Evolutionary conservation across 2,329 filamentous ascomycete species (phyloP), one percentile per base, ranked within the genome.

Genomic region (Fusarium sp.): DNA sequence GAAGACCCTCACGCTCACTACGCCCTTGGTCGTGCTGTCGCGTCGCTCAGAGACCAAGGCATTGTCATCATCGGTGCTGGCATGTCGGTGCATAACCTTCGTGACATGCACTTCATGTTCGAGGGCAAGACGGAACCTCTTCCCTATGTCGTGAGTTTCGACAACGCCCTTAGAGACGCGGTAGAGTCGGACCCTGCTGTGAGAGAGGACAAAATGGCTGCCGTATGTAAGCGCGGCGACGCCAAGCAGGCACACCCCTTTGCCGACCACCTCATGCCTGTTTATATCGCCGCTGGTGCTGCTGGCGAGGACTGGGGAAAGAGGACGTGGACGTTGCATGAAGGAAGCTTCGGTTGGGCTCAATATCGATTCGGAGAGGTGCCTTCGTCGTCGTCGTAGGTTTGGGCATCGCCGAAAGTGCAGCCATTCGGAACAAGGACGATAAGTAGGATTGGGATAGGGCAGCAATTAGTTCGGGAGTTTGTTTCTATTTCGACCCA

Each of bases 61-160:
- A 86, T 94, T 61, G 85, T 92, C 58, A 91, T 95, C 68, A 89
- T 95, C 54, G 89, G 89, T 27, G 92, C 92, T 0, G 93, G 93
- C 13, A 94, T 95, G 92, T 92, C 92, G 0, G 93, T 93, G 24
- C 92, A 94, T 76, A 94, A 94, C 75, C 83, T 93, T 39, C 85
- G 89, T 1, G 89, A 93, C 16, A 84, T 85, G 74, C 69, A 76
- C 27, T 66, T 69, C 48, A 73, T 81, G 75, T 77, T 72, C 14
- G 74, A 78, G 48, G 85, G 84, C 9, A 81, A 85, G 54, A 81
- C 84, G 13, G 65, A 71, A 11, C 87, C 89, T 0, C 71, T 91
- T 76, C 88, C 90, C 13, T 92, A 92, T 77, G 83, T 88, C 2
- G 85, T 86, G 39, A 89, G 86, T 61, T 95, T 95, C 76, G 90